Evolutionary conservation across 257 asterid genomes (phyloP), one percentile per base, ranked within the genome.

Genomic region (Cinchona pubescens): DNA sequence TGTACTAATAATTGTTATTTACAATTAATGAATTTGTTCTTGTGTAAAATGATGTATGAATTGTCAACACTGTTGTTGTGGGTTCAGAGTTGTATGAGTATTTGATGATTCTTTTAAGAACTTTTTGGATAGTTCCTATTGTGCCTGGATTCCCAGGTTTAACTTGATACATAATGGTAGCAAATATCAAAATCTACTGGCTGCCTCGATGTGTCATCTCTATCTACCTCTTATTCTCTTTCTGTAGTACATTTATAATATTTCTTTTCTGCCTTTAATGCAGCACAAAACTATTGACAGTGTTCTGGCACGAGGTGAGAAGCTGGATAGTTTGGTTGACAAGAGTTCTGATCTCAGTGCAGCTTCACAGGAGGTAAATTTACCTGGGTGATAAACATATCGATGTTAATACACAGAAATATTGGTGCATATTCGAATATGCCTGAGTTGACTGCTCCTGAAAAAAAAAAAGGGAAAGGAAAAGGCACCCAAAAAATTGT

Each of bases 281-380:
- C 92, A 90, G 97, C 98, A 93, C 86, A 89, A 93, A 88, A 93
- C 97, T n/a, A 93, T 93, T 69, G 96, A 93, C 81, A 91, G 97
- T 77, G 97, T 93, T 75, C 88, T 91, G 35, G 98, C 62, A 80
- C 87, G 98, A 65, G 98, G 98, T 12, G 96, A 86, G 84, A 94
- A 89, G 91, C 93, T 94, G 12, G 98, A 94, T 82, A 94, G 91
- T 84, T 88, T 94, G 90, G 98, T 94, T 48, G 96, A 89, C 75
- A 94, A 94, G 90, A 94, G 98, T 85, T 91, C 97, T 60, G 98
- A 94, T 86, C 96, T 90, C 66, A 91, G 97, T 58, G 88, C 97
- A 72, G 96, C 98, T 79, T 93, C 98, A 64, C 97, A 91, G 96
- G 98, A n/a, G n/a, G n/a, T n/a, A n/a, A n/a, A n/a, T n/a, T n/a